These are phyloP conservation scores for Populus hybrid DNA, from an alignment of 441 rosid species.

Conservation along the genomic window DNA sequence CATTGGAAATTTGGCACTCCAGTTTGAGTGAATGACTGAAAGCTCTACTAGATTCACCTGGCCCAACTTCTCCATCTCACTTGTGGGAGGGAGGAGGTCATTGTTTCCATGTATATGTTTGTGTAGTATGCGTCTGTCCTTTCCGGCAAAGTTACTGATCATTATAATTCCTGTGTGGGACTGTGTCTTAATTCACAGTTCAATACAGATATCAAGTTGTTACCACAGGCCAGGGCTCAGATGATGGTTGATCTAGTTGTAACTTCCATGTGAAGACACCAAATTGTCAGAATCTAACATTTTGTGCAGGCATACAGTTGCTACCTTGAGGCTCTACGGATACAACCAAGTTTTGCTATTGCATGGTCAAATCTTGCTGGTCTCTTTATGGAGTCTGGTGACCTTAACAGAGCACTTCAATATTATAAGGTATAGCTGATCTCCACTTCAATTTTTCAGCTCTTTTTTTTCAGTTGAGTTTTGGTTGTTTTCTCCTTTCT, in stretches of 20 bases:
- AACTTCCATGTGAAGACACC: slow-evolving; percentile 69
- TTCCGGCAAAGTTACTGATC: slow-evolving; percentile 57
- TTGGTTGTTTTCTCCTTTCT: neutral
- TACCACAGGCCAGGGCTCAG: slow-evolving; percentile 73
- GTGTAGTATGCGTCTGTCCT: slow-evolving; percentile 24
- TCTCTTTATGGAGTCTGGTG: slow-evolving; percentile 98
- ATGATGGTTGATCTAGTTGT: slow-evolving; percentile 84
- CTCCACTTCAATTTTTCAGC: neutral
- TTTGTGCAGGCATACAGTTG: slow-evolving; percentile 99
- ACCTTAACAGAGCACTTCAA: slow-evolving; percentile 88
- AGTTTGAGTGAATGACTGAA: slow-evolving; percentile 23
- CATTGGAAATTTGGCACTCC: slow-evolving; percentile 11
- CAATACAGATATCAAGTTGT: slow-evolving; percentile 69
- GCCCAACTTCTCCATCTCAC: slow-evolving; percentile 24
- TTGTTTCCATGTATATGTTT: slow-evolving; percentile 19
- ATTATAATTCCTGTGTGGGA: slow-evolving; percentile 66
- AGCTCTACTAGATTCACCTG: slow-evolving; percentile 26
- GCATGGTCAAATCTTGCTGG: slow-evolving; percentile 99
- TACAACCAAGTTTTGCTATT: slow-evolving; percentile 94
- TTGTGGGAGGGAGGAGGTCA: slow-evolving; percentile 14
- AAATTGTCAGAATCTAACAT: slow-evolving; percentile 69
- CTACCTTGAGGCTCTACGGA: slow-evolving; percentile 89
- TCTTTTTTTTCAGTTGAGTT: neutral
- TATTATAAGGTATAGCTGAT: slow-evolving; percentile 75
- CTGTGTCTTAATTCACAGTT: slow-evolving; percentile 67